Base-by-base conservation (phyloP, 2,329 filamentous ascomycete species). In the Diplodia seriata region DNA sequence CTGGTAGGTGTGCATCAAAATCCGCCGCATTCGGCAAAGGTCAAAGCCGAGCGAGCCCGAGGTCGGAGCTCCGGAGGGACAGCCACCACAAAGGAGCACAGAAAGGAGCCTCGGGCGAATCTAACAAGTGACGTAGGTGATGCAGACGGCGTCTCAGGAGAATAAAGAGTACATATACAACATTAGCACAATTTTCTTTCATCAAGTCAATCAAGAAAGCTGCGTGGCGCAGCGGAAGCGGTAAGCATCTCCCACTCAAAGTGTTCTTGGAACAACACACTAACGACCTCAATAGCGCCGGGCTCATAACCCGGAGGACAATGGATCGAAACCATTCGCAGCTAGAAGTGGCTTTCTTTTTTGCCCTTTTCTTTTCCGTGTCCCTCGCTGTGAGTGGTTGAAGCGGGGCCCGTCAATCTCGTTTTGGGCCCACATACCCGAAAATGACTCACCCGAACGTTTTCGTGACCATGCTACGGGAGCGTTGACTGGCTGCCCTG, bases 291-390 rank as follows among this genome's bases (percentile, higher is more conserved):
- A 12, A 23, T 3, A 62, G 62, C 73, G 73, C 73, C 73, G 73
- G 73, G 73, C 73, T 74, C 73, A 74, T 74, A 74, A 74, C 73
- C 73, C 73, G 73, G 73, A 74, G 73, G 73, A 74, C 73, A 71
- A 67, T 70, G 72, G 73, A 74, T 74, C 73, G 73, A 74, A 74
- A 74, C 73, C 72, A 70, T 65, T 65, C 62, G 62, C 62, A 65
- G 62, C 62, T 65, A 65, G 47, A 40, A 20, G 26, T 55, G 12
- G 31, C 14, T 31, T 38, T 54, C 54, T 20, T 55, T 65, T 65
- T 54, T 54, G 11, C 23, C 5, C n/a, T 54, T 55, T 54, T 47
- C 54, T 2, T 65, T 55, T 47, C 53, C 4, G 7, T 6, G 8
- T 50, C 18, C 40, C 36, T 5, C 26, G 36, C 11, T 50, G 20